A percentile compares a stretch with the other conserved stretches of the same genome.
These are phyloP conservation scores for Globisporangium heterothallicum DNA, from an alignment of 352 stramenopile species.

Conservation along the genomic window DNA sequence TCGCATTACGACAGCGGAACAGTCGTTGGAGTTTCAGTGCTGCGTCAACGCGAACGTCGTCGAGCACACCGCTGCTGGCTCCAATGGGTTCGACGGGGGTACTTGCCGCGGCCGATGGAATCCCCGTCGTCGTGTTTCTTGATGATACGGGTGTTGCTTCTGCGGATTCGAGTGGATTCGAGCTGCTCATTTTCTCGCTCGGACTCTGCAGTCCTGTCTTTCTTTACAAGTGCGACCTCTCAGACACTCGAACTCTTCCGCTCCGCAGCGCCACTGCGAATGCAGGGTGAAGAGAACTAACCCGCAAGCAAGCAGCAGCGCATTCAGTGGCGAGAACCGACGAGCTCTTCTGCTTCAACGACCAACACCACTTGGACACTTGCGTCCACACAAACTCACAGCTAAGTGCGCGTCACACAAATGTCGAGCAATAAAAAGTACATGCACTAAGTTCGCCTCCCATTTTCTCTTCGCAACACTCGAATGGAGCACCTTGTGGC, in stretches of 20 bases:
- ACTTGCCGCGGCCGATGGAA: conserved; percentile 7
- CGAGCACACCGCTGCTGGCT: conserved; percentile 4
- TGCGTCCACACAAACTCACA: too few relatives aligned
- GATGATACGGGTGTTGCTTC: neutral
- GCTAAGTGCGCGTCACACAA: too few relatives aligned
- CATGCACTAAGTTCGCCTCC: neutral
- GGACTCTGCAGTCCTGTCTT: too few relatives aligned
- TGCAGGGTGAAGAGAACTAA: too few relatives aligned
- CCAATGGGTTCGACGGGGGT: conserved; percentile 22
- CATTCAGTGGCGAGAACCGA: too few relatives aligned
- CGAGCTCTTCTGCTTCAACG: too few relatives aligned
- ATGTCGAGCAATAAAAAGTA: too few relatives aligned
- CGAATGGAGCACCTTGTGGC: conserved; percentile 1
- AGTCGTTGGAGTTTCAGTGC: conserved; percentile 50
- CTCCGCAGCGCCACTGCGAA: too few relatives aligned
- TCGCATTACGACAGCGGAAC: conserved; percentile 47
- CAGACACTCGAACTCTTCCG: too few relatives aligned
- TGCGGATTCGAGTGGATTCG: neutral
- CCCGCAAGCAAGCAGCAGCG: too few relatives aligned
- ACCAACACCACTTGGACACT: too few relatives aligned
- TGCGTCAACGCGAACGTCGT: conserved; percentile 19
- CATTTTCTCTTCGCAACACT: neutral
- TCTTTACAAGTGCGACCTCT: neutral
- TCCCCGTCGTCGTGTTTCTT: neutral
- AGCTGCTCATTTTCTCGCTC: neutral